Conservation (phyloP, 345 rosid species). For the Anastatica hierochuntica region DNA sequence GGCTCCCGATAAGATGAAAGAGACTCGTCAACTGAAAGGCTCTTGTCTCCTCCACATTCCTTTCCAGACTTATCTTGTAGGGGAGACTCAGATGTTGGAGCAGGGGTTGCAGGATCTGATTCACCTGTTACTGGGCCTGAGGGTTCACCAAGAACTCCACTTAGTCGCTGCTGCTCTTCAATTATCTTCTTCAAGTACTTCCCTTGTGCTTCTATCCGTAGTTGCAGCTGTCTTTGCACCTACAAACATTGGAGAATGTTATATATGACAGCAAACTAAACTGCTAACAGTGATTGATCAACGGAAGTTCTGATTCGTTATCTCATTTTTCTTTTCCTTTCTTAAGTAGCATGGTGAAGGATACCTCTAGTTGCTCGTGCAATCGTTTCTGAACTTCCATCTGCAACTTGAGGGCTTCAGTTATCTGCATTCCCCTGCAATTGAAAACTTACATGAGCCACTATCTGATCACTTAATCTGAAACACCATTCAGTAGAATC, state of each 20-base stretch:
- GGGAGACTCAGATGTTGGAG: constrained; percentile 73
- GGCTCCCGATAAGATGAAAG: constrained; percentile 80
- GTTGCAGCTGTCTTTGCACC: constrained; percentile 97
- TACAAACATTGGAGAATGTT: constrained; percentile 21
- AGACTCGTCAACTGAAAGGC: constrained; percentile 76
- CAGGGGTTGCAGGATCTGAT: constrained; percentile 85
- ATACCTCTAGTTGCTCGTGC: constrained; percentile 96
- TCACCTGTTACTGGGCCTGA: constrained; percentile 56
- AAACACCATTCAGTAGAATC: constrained; percentile 5
- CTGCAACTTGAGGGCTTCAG: constrained; percentile 98
- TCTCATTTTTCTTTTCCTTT: not conserved
- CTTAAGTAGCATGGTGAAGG: constrained; percentile 20
- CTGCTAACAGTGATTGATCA: not conserved
- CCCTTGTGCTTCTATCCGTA: constrained; percentile 97
- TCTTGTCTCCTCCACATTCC: constrained; percentile 52
- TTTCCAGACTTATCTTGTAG: constrained; percentile 56
- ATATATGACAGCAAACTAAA: not conserved
- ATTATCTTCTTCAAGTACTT: constrained; percentile 96
- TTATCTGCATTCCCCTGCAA: constrained; percentile 92
- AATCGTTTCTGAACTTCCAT: constrained; percentile 97
- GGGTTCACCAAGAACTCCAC: constrained; percentile 56
- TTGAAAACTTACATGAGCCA: not conserved
- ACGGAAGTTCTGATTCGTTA: not conserved
- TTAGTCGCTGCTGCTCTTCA: constrained; percentile 89
- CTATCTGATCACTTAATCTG: constrained; percentile 9